phyloP scores from a whole-genome alignment of 2,329 filamentous ascomycete species.

The Neopestalotiopsis clavispora region DNA sequence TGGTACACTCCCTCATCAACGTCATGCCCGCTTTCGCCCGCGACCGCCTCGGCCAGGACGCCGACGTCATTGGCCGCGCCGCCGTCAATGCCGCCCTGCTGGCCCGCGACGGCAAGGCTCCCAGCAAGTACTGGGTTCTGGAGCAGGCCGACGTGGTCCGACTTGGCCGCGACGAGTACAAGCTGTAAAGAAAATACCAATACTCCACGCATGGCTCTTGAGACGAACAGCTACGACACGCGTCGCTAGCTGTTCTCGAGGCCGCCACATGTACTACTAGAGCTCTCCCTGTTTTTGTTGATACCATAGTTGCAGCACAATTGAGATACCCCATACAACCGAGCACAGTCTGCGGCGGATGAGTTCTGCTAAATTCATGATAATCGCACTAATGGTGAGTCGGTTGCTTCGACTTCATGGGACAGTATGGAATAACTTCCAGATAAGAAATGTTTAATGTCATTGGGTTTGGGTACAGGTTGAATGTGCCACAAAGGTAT shows the following conservation, averaged over 20 bases:
- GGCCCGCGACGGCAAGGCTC: slow-evolving; percentile 63
- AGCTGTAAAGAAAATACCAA: slow-evolving; percentile 20
- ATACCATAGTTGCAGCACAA: background rate
- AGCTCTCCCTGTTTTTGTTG: background rate
- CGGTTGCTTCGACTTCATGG: background rate
- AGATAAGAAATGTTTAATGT: too few species aligned
- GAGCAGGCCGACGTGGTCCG: slow-evolving; percentile 67
- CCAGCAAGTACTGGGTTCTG: slow-evolving; percentile 65
- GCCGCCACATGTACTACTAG: background rate
- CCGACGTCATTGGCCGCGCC: slow-evolving; percentile 71
- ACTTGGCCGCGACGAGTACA: slow-evolving; percentile 66
- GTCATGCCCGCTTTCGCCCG: slow-evolving; percentile 62
- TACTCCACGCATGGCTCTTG: background rate
- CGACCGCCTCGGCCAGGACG: slow-evolving; percentile 76
- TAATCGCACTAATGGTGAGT: background rate
- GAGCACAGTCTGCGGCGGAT: background rate
- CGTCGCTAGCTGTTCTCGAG: background rate
- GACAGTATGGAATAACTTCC: too few species aligned
- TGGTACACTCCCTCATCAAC: slow-evolving; percentile 59
- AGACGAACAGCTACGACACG: background rate
- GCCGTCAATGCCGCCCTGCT: slow-evolving; percentile 65
- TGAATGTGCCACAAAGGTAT: background rate
- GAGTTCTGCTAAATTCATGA: background rate
- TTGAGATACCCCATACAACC: background rate
- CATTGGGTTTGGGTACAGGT: background rate